These are phyloP conservation scores for Setomelanomma holmii DNA, from an alignment of 2,329 filamentous ascomycete species.

Conservation along the genomic window DNA sequence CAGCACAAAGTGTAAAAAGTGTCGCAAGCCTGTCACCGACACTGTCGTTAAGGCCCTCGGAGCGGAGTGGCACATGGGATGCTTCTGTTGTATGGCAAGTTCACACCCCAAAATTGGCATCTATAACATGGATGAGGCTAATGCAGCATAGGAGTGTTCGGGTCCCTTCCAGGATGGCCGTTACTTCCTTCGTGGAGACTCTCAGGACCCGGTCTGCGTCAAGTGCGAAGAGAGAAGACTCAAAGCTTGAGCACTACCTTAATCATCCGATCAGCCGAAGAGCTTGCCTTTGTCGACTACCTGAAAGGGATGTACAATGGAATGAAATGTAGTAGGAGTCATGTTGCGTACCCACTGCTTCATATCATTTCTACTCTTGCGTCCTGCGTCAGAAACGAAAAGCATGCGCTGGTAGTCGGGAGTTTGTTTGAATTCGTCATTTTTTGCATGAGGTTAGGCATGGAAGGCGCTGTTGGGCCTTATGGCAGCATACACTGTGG, in stretches of 20 bases:
- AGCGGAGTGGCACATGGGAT: slow-evolving; percentile 90
- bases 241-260: slow-evolving; percentile 56
- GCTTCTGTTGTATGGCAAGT: slow-evolving; percentile 78
- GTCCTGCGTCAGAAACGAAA: slow-evolving; percentile 5
- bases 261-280: not conserved
- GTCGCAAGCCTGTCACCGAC: slow-evolving; percentile 83
- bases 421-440: not conserved
- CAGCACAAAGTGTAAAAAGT: slow-evolving; percentile 86
- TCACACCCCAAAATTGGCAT: not conserved
- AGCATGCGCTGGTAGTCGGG: slow-evolving; percentile 1
- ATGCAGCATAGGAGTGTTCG: slow-evolving; percentile 60
- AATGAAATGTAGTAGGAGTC: not conserved
- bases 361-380: not conserved
- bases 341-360: not conserved
- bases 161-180: slow-evolving; percentile 67
- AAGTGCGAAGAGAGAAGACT: slow-evolving; percentile 67
- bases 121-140: slow-evolving; percentile 6
- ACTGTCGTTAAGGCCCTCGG: slow-evolving; percentile 89
- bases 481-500: slow-evolving; percentile 3
- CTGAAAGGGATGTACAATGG: not conserved
- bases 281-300: not conserved
- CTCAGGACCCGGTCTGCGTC: slow-evolving; percentile 67
- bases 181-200: slow-evolving; percentile 67
- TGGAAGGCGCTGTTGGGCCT: slow-evolving; percentile 4
- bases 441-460: not conserved